These are phyloP conservation scores for Metschnikowia corniflorae DNA, from an alignment of 805 yeast genomes.

Conservation along the genomic window DNA sequence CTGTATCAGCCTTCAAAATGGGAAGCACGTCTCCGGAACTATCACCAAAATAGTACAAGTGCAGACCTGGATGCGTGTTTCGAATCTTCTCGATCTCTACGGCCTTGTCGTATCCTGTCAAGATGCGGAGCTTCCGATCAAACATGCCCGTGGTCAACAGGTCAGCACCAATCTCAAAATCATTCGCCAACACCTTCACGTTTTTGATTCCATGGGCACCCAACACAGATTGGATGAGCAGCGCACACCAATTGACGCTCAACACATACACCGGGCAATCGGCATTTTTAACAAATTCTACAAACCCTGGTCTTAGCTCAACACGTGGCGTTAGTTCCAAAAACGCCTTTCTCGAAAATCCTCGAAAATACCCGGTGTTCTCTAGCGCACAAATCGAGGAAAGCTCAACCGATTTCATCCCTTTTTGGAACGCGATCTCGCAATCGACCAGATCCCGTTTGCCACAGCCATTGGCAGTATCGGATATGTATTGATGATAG, in stretches of 20 bases:
- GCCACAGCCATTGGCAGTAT: constrained; percentile 1
- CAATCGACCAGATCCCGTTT: constrained; percentile 25
- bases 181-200: constrained; percentile 46
- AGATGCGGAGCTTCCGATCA: constrained; percentile 20
- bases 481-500: constrained; percentile 26
- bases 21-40: constrained; percentile 52
- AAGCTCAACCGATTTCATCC: constrained; percentile 44
- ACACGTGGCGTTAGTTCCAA: constrained; percentile 34
- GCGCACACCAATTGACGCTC: constrained; percentile 62
- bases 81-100: constrained; percentile 15
- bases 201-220: constrained; percentile 18
- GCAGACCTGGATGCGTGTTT: constrained; percentile 9
- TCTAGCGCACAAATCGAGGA: constrained; percentile 45
- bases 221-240: constrained; percentile 40
- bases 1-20: constrained; percentile 44
- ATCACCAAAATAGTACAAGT: constrained; percentile 54
- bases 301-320: constrained; percentile 38
- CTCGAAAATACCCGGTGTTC: constrained; percentile 38
- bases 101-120: constrained; percentile 57
- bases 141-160: constrained; percentile 32
- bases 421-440: constrained; percentile 46
- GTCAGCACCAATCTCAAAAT: constrained; percentile 37
- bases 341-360: constrained; percentile 32
- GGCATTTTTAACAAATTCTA: constrained; percentile 24
- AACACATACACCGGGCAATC: constrained; percentile 41